phyloP scores from a whole-genome alignment of 2,329 filamentous ascomycete genomes.

The Fusarium hainanense region DNA sequence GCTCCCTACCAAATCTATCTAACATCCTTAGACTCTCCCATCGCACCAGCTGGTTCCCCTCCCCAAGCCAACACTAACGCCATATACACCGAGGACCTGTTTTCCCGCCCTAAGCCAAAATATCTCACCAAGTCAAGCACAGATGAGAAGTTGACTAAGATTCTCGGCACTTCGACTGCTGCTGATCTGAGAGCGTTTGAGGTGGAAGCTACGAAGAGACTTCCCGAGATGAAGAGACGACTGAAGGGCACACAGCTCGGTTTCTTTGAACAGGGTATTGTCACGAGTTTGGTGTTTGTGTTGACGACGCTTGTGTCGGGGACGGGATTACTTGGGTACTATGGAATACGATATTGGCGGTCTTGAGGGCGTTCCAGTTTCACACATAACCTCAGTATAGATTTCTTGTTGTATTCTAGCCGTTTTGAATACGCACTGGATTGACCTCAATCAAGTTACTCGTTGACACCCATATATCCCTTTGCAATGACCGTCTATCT shows the following conservation, averaged over 20 bases:
- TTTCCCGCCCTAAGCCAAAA: slow-evolving; percentile 21
- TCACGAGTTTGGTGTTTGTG: slow-evolving; percentile 20
- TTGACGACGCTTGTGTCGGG: slow-evolving; percentile 22
- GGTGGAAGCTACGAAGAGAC: slow-evolving; percentile 4
- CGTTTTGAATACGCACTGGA: too few relatives aligned
- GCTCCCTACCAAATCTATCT: too few relatives aligned
- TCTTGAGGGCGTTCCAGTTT: not conserved
- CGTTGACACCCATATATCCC: too few relatives aligned
- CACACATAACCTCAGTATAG: not conserved
- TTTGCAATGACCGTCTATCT: too few relatives aligned
- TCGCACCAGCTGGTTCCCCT: slow-evolving; percentile 4
- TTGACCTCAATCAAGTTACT: too few relatives aligned
- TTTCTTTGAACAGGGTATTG: slow-evolving; percentile 34
- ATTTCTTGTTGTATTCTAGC: too few relatives aligned
- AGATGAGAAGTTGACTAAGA: not conserved
- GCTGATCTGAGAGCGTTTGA: not conserved
- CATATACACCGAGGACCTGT: slow-evolving; percentile 12
- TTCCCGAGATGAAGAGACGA: slow-evolving; percentile 17
- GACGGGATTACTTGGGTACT: slow-evolving; percentile 23
- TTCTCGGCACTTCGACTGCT: not conserved
- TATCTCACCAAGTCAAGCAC: slow-evolving; percentile 4
- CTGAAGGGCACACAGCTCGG: slow-evolving; percentile 22
- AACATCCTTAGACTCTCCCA: slow-evolving; percentile 2
- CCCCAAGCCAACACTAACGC: not conserved
- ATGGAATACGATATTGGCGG: slow-evolving; percentile 13